phyloP scores from a whole-genome alignment of 306 rosid genomes.

The Lablab purpureus region DNA sequence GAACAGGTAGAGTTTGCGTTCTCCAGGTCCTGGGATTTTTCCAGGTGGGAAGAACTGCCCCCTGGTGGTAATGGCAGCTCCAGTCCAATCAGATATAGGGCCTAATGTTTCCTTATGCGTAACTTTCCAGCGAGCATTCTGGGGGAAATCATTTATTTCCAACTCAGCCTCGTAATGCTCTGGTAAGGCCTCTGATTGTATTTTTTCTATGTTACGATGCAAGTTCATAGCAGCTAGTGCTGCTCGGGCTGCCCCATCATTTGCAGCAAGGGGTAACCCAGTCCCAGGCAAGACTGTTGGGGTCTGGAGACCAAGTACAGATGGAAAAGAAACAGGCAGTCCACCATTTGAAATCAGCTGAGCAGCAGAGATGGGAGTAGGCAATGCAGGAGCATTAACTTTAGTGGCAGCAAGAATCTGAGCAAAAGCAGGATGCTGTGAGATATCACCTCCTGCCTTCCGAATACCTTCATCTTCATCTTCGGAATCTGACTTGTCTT shows the following conservation, averaged over 20 bases:
- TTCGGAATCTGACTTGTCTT: constrained; percentile 94
- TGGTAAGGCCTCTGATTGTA: constrained; percentile 86
- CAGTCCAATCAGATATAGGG: constrained; percentile 92
- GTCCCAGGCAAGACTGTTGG: constrained; percentile 62
- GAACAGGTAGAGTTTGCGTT: constrained; percentile 91
- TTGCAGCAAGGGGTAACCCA: constrained; percentile 60
- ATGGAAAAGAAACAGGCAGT: constrained; percentile 68
- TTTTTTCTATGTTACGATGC: constrained; percentile 86
- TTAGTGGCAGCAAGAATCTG: constrained; percentile 83
- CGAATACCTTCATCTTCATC: constrained; percentile 90
- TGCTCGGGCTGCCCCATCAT: constrained; percentile 84
- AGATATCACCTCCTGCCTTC: constrained; percentile 85
- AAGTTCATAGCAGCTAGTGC: constrained; percentile 92
- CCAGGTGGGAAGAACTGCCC: constrained; percentile 93
- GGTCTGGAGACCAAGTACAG: constrained; percentile 70
- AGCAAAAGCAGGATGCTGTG: constrained; percentile 89
- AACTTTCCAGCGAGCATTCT: constrained; percentile 97
- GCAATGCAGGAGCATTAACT: constrained; percentile 55
- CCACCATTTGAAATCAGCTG: constrained; percentile 73
- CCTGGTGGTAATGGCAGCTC: constrained; percentile 98
- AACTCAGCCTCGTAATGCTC: constrained; percentile 94
- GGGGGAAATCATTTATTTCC: constrained; percentile 97
- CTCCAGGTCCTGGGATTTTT: constrained; percentile 81
- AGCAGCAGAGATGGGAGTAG: constrained; percentile 63
- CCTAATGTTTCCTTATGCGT: constrained; percentile 97